phyloP scores from a whole-genome alignment of 2,329 filamentous ascomycete species.

The Ophiocordyceps camponoti-saundersi region DNA sequence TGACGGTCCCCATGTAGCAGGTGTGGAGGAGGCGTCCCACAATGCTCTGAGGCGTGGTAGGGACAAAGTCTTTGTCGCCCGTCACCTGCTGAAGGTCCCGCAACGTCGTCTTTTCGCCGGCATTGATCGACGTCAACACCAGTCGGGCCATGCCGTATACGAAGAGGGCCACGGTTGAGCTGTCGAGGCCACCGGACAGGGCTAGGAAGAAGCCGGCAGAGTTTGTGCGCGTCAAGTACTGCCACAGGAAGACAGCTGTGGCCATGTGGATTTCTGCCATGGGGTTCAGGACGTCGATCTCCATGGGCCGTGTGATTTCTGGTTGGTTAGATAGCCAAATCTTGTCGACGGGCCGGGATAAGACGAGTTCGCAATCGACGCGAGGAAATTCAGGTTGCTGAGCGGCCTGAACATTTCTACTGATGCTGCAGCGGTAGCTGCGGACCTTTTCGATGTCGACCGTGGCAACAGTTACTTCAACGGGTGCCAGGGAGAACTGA shows the following conservation, averaged over 20 bases:
- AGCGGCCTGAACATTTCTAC: slow-evolving; percentile 40
- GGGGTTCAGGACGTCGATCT: slow-evolving; percentile 9
- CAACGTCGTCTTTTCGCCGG: slow-evolving; percentile 10
- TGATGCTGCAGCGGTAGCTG: slow-evolving; percentile 15
- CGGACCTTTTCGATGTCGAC: slow-evolving; percentile 57
- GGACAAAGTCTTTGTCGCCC: slow-evolving; percentile 15
- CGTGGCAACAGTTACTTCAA: slow-evolving; percentile 49
- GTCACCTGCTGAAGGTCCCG: slow-evolving; percentile 10
- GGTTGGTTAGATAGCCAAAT: slow-evolving; percentile 12
- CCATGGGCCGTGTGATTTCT: slow-evolving; percentile 3
- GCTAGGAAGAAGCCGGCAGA: slow-evolving; percentile 35
- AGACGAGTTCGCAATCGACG: slow-evolving; percentile 11
- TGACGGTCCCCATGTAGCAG: slow-evolving; percentile 43
- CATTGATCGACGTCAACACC: slow-evolving; percentile 33
- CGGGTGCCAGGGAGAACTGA: slow-evolving; percentile 46
- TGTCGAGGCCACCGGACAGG: slow-evolving; percentile 20
- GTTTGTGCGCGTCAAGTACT: slow-evolving; percentile 33
- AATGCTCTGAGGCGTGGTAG: slow-evolving; percentile 33
- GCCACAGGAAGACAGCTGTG: slow-evolving; percentile 26
- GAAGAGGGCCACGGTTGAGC: slow-evolving; percentile 9
- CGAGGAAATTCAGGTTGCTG: slow-evolving; percentile 13
- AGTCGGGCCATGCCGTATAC: slow-evolving; percentile 35
- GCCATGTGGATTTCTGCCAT: slow-evolving; percentile 16
- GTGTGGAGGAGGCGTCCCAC: slow-evolving; percentile 18
- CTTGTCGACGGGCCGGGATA: slow-evolving; percentile 7